Evolutionary conservation across 2,329 filamentous ascomycete species (phyloP).

Genomic region (Boeremia lycopersici): DNA sequence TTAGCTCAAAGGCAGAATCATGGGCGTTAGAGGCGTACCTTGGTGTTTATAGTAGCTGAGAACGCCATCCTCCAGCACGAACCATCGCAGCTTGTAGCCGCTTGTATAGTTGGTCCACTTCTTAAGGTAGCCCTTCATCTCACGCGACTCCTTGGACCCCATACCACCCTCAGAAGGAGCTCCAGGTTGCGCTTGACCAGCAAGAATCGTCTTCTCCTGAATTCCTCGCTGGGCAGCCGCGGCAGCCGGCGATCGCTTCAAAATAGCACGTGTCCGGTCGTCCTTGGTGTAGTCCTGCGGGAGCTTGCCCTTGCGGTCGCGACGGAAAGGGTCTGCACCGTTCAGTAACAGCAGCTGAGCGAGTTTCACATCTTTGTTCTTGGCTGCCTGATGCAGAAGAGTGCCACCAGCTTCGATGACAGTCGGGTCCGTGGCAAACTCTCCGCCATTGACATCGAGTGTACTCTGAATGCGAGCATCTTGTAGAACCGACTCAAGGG

Average conservation of each 20-base stretch:
- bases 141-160: conserved; percentile 83
- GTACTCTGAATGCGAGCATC: conserved; percentile 85
- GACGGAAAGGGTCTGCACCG: conserved; percentile 92
- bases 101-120: conserved; percentile 99
- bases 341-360: conserved; percentile 91
- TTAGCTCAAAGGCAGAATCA: conserved; percentile 14
- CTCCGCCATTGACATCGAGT: conserved; percentile 89
- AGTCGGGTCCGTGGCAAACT: conserved; percentile 79
- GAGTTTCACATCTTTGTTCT: conserved; percentile 82
- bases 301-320: conserved; percentile 92
- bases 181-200: conserved; percentile 67
- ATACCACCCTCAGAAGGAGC: conserved; percentile 63
- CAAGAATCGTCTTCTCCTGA: conserved; percentile 94
- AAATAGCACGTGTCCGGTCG: conserved; percentile 81
- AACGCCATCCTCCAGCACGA: conserved; percentile 95
- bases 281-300: conserved; percentile 97
- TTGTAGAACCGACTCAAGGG: conserved; percentile 78
- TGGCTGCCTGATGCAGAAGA: conserved; percentile 88
- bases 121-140: conserved; percentile 98
- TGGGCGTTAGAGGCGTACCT: conserved; percentile 46
- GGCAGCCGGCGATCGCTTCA: conserved; percentile 93
- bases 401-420: conserved; percentile 88
- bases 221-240: conserved; percentile 93
- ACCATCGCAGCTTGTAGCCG: conserved; percentile 96
- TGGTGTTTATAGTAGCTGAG: conserved; percentile 99